Evolutionary conservation across 352 stramenopile genomes (phyloP), one percentile per base, ranked within the genome.

Genomic region (Phytophthora chlamydospora): DNA sequence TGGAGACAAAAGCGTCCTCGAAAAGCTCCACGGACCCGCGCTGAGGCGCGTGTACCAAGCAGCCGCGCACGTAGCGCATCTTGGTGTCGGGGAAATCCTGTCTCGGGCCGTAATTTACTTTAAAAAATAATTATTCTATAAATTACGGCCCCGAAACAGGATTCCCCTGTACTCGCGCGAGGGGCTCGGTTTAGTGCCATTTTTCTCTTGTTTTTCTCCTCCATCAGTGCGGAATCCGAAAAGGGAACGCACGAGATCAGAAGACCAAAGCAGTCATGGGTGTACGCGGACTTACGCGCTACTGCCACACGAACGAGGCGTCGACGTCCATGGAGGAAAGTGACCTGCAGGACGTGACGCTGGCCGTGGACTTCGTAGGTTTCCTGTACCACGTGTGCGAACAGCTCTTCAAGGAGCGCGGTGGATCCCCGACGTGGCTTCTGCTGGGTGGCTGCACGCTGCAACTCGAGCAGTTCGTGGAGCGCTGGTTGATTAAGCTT

Each of bases 311-410:
- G 61, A 58, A 85, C 36, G 76, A 90, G 59, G 57, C 67, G 27
- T 35, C 36, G 21, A 78, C 74, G 45, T 88, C 84, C 8, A 62
- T 60, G 9, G 45, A 61, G 17, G 56, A 58, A 47, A 29, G 39
- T 4, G 63, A 83, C 10, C 71, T 92, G 29, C 58, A 55, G 16
- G 81, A 90, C 49, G 75, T 88, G 45, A 93, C 86, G 31, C 75
- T 95, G 4, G 86, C 83, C 13, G 83, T 95, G 39, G 86, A 95
- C 59, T 89, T 91, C 51, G 80, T 88, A 17, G 85, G 84, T 16
- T 93, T 93, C 58, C 74, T 93, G 29, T 91, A 87, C 54, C 70
- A 81, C 48, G 46, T 88, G 14, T 95, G 85, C 53, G 74, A 93
- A 16, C 61, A 80, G 32, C 43, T 93, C 17, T 82, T 61, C 46